These are phyloP conservation scores for Orychophragmus violaceus DNA, from an alignment of 345 rosid species.

Conservation along the genomic window DNA sequence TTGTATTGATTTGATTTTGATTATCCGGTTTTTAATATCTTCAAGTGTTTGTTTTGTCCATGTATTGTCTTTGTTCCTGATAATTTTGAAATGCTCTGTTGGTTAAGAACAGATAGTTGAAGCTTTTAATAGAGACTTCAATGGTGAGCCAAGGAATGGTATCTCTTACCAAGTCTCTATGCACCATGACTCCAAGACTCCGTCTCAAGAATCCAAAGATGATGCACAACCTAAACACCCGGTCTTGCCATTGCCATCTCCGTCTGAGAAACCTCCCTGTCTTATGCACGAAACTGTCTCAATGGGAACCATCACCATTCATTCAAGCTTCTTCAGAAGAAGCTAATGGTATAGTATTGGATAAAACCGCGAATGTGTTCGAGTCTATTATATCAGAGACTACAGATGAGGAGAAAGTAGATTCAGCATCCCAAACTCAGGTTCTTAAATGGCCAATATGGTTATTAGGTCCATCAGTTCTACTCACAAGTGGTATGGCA, in stretches of 20 bases:
- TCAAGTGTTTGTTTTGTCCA: background rate
- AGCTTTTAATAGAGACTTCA: slow-evolving; percentile 17
- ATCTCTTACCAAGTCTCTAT: slow-evolving; percentile 36
- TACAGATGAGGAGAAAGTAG: slow-evolving; percentile 26
- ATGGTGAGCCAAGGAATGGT: slow-evolving; percentile 44
- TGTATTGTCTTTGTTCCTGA: slow-evolving; percentile 1
- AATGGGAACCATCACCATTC: slow-evolving; percentile 59
- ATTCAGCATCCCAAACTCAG: slow-evolving; percentile 31
- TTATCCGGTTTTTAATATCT: background rate
- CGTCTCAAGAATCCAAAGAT: slow-evolving; percentile 28
- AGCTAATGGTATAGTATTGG: slow-evolving; percentile 36
- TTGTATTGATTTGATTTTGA: background rate
- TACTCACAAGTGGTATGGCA: slow-evolving; percentile 77
- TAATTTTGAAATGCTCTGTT: background rate
- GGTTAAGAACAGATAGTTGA: background rate
- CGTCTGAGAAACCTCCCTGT: slow-evolving; percentile 28
- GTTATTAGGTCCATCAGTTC: slow-evolving; percentile 81
- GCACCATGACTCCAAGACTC: slow-evolving; percentile 22
- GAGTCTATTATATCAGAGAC: slow-evolving; percentile 45
- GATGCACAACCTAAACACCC: slow-evolving; percentile 18
- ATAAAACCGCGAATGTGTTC: slow-evolving; percentile 46
- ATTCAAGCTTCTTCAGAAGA: slow-evolving; percentile 43
- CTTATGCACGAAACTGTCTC: slow-evolving; percentile 49
- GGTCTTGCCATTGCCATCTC: slow-evolving; percentile 3
- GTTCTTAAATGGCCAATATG: slow-evolving; percentile 84